A percentile compares a stretch with the other conserved stretches of the same genome.
phyloP scores from a whole-genome alignment of 371 early-diverging fungal species.

The Syncephalastrum sp. region DNA sequence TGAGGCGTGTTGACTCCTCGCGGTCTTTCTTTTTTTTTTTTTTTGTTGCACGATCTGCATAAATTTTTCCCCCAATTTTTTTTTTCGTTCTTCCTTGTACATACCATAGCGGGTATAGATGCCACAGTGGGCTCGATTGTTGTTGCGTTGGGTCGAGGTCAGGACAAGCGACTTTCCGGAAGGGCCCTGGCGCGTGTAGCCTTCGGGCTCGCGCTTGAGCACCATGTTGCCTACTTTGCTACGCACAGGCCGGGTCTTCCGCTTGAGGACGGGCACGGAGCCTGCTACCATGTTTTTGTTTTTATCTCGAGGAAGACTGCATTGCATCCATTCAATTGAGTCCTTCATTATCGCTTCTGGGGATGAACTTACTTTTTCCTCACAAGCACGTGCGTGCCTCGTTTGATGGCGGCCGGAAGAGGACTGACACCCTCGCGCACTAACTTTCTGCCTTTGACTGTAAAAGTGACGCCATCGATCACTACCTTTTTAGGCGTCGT shows the following conservation, averaged over 20 bases:
- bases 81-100: background rate
- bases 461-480: constrained; percentile 42
- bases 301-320: constrained; percentile 7
- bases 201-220: constrained; percentile 34
- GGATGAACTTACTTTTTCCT: constrained; percentile 13
- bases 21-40: no score
- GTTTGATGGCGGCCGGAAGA: constrained; percentile 4
- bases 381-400: constrained; percentile 19
- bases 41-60: no score
- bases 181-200: constrained; percentile 39
- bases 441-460: constrained; percentile 44
- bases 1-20: no score
- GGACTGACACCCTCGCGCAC: constrained; percentile 29
- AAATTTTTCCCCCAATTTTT: no score
- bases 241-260: constrained; percentile 17
- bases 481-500: constrained; percentile 36
- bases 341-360: no score
- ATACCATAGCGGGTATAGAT: constrained; percentile 45
- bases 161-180: constrained; percentile 34
- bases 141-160: constrained; percentile 8
- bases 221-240: constrained; percentile 46
- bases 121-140: constrained; percentile 27
- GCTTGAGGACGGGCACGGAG: constrained; percentile 6
- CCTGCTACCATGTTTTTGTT: constrained; percentile 27
- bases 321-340: no score